Evolutionary conservation across 768 basidiomycete genomes (phyloP).

Genomic region (Boletellus ananas): DNA sequence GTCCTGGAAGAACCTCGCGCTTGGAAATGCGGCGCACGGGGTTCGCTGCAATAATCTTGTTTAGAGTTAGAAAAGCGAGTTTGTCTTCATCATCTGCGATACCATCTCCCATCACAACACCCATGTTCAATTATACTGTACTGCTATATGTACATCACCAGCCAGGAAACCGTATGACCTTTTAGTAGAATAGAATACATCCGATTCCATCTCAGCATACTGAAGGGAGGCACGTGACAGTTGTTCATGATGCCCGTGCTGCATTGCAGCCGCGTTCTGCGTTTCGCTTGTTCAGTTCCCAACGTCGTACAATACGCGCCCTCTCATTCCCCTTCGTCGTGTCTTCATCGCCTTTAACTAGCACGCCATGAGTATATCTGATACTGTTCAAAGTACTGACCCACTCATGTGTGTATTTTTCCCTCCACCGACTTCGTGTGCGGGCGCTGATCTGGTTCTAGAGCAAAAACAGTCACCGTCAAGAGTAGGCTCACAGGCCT

Average conservation of each 20-base stretch:
- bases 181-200: not conserved
- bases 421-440: not conserved
- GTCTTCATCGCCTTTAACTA: too few species aligned
- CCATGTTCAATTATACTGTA: too few species aligned
- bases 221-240: too few species aligned
- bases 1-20: not conserved
- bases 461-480: not conserved
- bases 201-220: too few species aligned
- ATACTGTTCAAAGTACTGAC: not conserved
- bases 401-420: not conserved
- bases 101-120: not conserved
- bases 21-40: not conserved
- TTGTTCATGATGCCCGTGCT: too few species aligned
- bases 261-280: too few species aligned
- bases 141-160: not conserved
- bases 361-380: not conserved
- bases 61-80: not conserved
- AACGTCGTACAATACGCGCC: too few species aligned
- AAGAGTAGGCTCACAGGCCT: not conserved
- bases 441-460: not conserved
- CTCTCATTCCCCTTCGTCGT: too few species aligned
- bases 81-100: not conserved
- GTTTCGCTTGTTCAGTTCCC: too few species aligned
- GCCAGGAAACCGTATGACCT: not conserved
- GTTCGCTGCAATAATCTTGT: not conserved